Evolutionary conservation across 306 rosid species (phyloP).

Genomic region (Prunus dulcis): DNA sequence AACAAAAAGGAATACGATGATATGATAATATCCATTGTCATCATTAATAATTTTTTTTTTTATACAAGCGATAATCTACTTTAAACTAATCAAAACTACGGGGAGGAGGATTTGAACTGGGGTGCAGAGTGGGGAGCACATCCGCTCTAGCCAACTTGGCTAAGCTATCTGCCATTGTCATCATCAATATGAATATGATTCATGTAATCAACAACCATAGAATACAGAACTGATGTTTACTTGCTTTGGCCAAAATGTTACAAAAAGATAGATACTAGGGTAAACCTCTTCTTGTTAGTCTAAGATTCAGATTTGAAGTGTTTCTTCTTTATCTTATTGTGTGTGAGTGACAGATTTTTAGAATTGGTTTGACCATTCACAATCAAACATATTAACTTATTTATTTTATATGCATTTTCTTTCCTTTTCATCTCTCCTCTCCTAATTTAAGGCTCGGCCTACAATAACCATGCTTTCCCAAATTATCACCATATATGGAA

Average conservation of each 20-base stretch:
- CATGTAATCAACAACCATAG: neutral
- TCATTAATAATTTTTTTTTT: no score
- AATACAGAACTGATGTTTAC: neutral
- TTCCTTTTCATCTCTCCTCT: neutral
- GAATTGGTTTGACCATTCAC: conserved; percentile 1
- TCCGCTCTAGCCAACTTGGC: no score
- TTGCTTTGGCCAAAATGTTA: neutral
- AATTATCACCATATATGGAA: neutral
- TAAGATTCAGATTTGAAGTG: neutral
- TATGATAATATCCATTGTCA: neutral
- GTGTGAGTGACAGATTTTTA: neutral
- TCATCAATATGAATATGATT: neutral
- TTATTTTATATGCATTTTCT: neutral
- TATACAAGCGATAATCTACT: no score
- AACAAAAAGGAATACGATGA: neutral
- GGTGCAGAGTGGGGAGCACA: no score
- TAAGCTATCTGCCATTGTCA: neutral
- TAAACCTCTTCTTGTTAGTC: neutral
- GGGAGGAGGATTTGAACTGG: no score
- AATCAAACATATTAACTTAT: neutral
- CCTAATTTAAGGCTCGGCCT: neutral
- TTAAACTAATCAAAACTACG: no score
- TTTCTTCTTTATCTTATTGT: neutral
- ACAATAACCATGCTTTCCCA: neutral
- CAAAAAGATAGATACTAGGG: neutral